Percentiles rank a stretch among this genome's conserved stretches.
Evolutionary conservation across 2,329 filamentous ascomycete genomes (phyloP).

Genomic region (Alternaria sp.): DNA sequence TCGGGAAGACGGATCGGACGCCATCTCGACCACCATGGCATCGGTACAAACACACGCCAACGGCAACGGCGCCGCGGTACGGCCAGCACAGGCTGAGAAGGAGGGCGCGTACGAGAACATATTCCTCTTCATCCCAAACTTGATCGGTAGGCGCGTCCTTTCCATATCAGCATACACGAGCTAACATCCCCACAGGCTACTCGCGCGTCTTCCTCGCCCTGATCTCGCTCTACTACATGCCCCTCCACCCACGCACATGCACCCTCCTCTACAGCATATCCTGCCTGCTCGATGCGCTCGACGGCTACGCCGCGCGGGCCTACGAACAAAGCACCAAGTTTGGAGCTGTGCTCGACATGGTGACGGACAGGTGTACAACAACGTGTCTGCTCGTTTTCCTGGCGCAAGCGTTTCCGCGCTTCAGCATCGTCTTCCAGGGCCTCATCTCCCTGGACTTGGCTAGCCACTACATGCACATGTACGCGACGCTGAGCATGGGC

Average conservation of each 20-base stretch:
- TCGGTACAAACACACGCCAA: slow-evolving; percentile 35
- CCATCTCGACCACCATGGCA: slow-evolving; percentile 28
- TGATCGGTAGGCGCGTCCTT: slow-evolving; percentile 53
- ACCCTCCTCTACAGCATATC: slow-evolving; percentile 90
- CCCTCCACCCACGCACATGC: slow-evolving; percentile 94
- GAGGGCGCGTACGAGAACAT: slow-evolving; percentile 58
- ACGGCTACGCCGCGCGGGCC: slow-evolving; percentile 87
- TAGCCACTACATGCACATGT: slow-evolving; percentile 99
- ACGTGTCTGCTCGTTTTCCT: slow-evolving; percentile 94
- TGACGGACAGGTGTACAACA: slow-evolving; percentile 96
- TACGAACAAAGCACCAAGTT: slow-evolving; percentile 94
- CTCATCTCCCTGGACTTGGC: slow-evolving; percentile 91
- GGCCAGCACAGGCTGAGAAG: slow-evolving; percentile 18
- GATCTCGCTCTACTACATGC: slow-evolving; percentile 98
- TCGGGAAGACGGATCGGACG: not conserved
- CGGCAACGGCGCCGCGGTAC: slow-evolving; percentile 38
- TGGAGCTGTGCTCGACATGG: slow-evolving; percentile 97
- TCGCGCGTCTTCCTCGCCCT: slow-evolving; percentile 67
- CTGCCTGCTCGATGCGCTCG: slow-evolving; percentile 92
- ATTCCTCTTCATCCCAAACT: slow-evolving; percentile 60
- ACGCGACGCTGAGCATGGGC: slow-evolving; percentile 87
- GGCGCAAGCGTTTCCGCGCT: slow-evolving; percentile 90
- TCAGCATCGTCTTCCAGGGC: slow-evolving; percentile 91
- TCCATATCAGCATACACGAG: not conserved
- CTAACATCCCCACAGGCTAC: slow-evolving; percentile 51